Evolutionary conservation across 345 rosid genomes (phyloP), one percentile per base, ranked within the genome.

Genomic region (Arabis alpina): DNA sequence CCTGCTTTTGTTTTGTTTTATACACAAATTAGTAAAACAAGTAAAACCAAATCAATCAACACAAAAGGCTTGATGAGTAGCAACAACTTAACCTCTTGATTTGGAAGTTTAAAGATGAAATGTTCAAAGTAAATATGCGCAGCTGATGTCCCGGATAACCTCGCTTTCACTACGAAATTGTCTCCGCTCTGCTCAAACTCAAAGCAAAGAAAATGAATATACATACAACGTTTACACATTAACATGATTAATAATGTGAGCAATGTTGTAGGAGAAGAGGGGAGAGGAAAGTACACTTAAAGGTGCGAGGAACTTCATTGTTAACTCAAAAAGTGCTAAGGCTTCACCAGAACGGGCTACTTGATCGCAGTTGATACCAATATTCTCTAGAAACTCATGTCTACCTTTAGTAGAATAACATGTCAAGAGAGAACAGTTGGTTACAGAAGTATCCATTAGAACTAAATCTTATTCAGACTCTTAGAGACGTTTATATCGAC

Each of bases 231-330:
- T 4, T 28, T 28, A 34, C 45, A 44, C 30, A 39, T 14, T 41
- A 39, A 27, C 12, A 67, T 13, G 13, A 56, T n/a, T 54, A 5
- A 8, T 43, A 10, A 40, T 40, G 10, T 6, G 52, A 61, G 25
- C 16, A 25, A 64, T 25, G 44, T 9, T n/a, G 0, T 10, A 44
- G 25, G 11, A 16, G 36, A 66, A 34, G 41, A 73, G 47, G 27
- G 30, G 48, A 79, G 14, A 16, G 2, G 34, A 47, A 1, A 42
- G 49, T 86, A 90, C 97, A 27, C 84, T 85, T 65, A 90, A 80
- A 53, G 93, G 92, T 54, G 83, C 81, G n/a, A 90, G 85, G 78
- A 84, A 88, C 78, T 90, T 93, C 74, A 92, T 79, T 2, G 90
- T 82, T 61, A 88, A 71, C 64, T 93, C 98, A 8, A 96, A 79